phyloP scores from a whole-genome alignment of 768 basidiomycete species.

The Pleurotus djamor region DNA sequence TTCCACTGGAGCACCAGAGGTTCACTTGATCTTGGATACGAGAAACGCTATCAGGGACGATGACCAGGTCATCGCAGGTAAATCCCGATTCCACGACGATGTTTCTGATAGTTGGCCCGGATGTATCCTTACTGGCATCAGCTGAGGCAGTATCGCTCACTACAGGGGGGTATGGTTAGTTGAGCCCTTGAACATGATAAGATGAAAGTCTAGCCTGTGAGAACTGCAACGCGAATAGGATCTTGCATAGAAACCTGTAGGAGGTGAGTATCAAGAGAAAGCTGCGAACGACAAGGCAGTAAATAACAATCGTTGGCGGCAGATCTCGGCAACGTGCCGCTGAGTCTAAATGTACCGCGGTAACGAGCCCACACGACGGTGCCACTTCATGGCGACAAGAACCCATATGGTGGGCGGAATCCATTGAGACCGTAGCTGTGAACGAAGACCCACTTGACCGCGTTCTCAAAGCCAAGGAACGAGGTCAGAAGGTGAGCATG shows the following conservation, averaged over 20 bases:
- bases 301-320: background rate
- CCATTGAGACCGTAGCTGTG: too few relatives aligned
- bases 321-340: conserved; percentile 5
- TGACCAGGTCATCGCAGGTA: conserved; percentile 29
- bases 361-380: background rate
- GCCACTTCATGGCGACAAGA: too few relatives aligned
- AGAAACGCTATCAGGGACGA: conserved; percentile 67
- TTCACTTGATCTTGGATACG: conserved; percentile 48
- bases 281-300: background rate
- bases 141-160: conserved; percentile 72
- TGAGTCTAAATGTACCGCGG: background rate
- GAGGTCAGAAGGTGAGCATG: too few relatives aligned
- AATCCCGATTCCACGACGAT: conserved; percentile 40
- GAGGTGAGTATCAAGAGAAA: background rate
- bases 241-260: background rate
- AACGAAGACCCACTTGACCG: too few relatives aligned
- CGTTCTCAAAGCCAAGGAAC: too few relatives aligned
- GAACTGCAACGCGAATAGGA: conserved; percentile 1
- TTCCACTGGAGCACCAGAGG: conserved; percentile 38
- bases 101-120: conserved; percentile 60
- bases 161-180: conserved; percentile 17
- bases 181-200: background rate
- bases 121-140: conserved; percentile 52
- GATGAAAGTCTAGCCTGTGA: background rate
- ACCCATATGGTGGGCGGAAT: too few relatives aligned